Conservation (phyloP, 202 grass and related monocot genomes). For the Schoenoplectus tabernaemontani region DNA sequence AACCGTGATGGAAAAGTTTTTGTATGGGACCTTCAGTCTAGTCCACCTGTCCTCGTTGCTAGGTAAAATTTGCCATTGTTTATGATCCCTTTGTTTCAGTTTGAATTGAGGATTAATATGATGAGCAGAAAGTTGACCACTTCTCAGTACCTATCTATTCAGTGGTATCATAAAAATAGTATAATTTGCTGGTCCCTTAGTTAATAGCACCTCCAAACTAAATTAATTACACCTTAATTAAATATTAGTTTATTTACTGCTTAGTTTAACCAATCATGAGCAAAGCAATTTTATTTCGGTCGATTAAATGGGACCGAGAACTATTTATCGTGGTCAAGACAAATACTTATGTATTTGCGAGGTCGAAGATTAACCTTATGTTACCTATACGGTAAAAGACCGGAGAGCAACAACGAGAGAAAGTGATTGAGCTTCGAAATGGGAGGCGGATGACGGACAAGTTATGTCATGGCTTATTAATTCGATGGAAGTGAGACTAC, state of each 20-base stretch:
- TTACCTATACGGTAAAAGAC: no score
- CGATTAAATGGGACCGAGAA: no score
- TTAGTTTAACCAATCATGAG: background rate
- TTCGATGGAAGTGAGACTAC: no score
- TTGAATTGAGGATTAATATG: background rate
- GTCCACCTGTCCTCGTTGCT: conserved; percentile 62
- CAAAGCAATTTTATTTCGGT: no score
- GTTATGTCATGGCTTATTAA: no score
- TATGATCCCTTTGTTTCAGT: background rate
- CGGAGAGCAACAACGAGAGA: no score
- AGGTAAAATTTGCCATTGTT: conserved; percentile 30
- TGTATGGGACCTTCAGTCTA: conserved; percentile 95
- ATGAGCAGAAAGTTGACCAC: background rate
- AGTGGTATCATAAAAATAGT: background rate
- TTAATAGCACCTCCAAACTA: background rate
- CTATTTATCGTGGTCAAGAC: no score
- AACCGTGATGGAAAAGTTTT: conserved; percentile 91
- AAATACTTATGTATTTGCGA: no score
- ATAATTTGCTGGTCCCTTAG: background rate
- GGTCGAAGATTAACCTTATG: no score
- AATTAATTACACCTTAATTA: background rate
- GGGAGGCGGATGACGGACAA: no score
- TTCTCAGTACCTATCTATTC: background rate
- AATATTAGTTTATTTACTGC: background rate
- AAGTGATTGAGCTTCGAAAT: no score